Base-by-base conservation (phyloP, 371 early-diverging fungal genomes). In the Batrachochytrium dendrobatidis region DNA sequence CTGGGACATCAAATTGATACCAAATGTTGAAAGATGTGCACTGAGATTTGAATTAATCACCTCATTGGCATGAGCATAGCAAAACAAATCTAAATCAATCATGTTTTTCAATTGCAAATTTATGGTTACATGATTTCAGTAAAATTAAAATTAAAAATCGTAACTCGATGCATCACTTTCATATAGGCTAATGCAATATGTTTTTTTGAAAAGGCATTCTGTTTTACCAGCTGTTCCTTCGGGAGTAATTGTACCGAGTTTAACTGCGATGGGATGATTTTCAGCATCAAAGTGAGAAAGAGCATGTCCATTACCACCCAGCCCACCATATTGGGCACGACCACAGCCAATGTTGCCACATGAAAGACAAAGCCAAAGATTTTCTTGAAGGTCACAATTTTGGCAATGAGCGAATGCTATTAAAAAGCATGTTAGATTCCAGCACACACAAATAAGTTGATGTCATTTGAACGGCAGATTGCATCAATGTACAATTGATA, bases 291-390 rank as follows among this genome's bases (percentile, higher is more conserved):
- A 95, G 76, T 99, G 99, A 0, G 78, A 81, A 48, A 92, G 64
- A 1, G 89, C 98, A 73, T 99, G 99, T 29, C 95, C 91, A 71
- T 99, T 99, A n/a, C 99, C 99, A n/a, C 95, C 95, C n/a, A 85
- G 73, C 2, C 99, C 99, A 48, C 92, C 98, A 70, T 85, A 95
- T 70, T 99, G 99, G 57, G 84, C 60, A 29, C 87, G 66, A 8
- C 87, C 85, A 62, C 87, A 87, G 1, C 84, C 83, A 30, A 83
- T 52, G 55, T 78, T 77, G 31, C 83, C 83, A 66, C 87, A 87
- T 1, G 64, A 68, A 30, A 86, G 53, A 64, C 87, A 87, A 10
- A 82, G 65, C 84, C 85, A 87, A 6, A 86, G 69, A 57, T 86
- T 85, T n/a, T 73, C 80, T 1, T 79, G 84, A 34, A 98, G 75